Conservation (phyloP, 352 stramenopile genomes). For the Pythium pectinolyticum region DNA sequence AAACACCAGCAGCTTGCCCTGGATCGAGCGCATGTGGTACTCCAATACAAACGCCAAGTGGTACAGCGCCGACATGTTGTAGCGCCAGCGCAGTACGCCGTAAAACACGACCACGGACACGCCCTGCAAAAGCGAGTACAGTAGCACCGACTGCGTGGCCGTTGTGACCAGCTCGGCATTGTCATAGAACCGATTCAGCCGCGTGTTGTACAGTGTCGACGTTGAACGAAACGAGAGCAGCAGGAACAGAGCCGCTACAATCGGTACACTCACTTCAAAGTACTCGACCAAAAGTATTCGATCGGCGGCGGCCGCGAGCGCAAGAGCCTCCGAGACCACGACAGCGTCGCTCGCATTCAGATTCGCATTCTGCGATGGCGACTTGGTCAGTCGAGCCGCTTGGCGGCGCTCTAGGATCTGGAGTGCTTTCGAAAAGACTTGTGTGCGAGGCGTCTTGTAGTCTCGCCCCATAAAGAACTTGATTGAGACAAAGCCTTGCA, state of each 20-base stretch:
- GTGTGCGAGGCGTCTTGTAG: not conserved
- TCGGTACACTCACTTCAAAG: constrained; percentile 22
- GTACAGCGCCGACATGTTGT: constrained; percentile 15
- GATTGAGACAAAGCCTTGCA: constrained; percentile 15
- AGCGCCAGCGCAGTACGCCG: constrained; percentile 13
- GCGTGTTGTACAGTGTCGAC: constrained; percentile 24
- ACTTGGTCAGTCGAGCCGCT: not conserved
- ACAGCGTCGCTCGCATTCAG: not conserved
- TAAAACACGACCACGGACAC: constrained; percentile 18
- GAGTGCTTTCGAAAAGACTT: not conserved
- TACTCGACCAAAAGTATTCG: constrained; percentile 24
- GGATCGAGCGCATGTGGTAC: constrained; percentile 23
- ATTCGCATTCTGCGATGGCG: not conserved
- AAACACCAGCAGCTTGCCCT: constrained; percentile 27
- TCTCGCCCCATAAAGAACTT: constrained; percentile 6
- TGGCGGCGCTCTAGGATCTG: not conserved
- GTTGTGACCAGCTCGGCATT: not conserved
- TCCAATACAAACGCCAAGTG: constrained; percentile 30
- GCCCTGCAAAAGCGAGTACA: constrained; percentile 22
- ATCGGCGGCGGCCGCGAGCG: constrained; percentile 8
- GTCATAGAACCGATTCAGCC: constrained; percentile 21
- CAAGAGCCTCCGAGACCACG: constrained; percentile 10
- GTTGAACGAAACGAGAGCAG: constrained; percentile 8
- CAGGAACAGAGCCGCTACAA: constrained; percentile 17
- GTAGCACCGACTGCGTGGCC: constrained; percentile 14